Evolutionary conservation across 306 rosid species (phyloP).

Genomic region (Casuarina glauca): DNA sequence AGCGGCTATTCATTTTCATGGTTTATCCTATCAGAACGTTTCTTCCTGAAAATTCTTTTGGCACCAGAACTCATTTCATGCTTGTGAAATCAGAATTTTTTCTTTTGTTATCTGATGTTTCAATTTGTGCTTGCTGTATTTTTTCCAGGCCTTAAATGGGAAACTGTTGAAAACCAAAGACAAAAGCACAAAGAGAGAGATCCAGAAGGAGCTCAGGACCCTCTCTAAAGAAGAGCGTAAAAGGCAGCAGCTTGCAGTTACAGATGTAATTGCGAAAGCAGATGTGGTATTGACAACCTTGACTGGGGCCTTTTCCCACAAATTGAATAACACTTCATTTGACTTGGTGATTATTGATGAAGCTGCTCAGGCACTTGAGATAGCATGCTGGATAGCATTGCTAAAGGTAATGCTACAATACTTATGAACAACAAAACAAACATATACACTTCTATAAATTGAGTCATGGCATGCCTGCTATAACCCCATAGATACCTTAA

Average conservation of each 20-base stretch:
- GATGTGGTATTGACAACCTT: slow-evolving; percentile 89
- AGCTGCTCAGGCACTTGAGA: slow-evolving; percentile 99
- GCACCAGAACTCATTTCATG: slow-evolving; percentile 11
- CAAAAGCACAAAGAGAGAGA: slow-evolving; percentile 73
- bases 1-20: not conserved
- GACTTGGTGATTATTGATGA: slow-evolving; percentile 95
- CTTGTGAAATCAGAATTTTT: slow-evolving; percentile 13
- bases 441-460: slow-evolving; percentile 11
- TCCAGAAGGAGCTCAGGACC: slow-evolving; percentile 88
- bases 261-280: slow-evolving; percentile 83
- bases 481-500: not conserved
- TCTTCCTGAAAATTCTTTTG: not conserved
- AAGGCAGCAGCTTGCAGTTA: slow-evolving; percentile 95
- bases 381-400: slow-evolving; percentile 91
- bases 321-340: slow-evolving; percentile 73
- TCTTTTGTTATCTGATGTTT: slow-evolving; percentile 18
- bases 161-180: slow-evolving; percentile 91
- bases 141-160: slow-evolving; percentile 80
- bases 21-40: not conserved
- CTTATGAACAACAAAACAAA: not conserved
- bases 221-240: slow-evolving; percentile 95
- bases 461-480: not conserved
- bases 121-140: slow-evolving; percentile 14
- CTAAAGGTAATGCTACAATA: slow-evolving; percentile 66
- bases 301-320: slow-evolving; percentile 80